Evolutionary conservation across 805 yeast genomes (phyloP), one percentile per base, ranked within the genome.

Genomic region (Ogataea paradorogensis): DNA sequence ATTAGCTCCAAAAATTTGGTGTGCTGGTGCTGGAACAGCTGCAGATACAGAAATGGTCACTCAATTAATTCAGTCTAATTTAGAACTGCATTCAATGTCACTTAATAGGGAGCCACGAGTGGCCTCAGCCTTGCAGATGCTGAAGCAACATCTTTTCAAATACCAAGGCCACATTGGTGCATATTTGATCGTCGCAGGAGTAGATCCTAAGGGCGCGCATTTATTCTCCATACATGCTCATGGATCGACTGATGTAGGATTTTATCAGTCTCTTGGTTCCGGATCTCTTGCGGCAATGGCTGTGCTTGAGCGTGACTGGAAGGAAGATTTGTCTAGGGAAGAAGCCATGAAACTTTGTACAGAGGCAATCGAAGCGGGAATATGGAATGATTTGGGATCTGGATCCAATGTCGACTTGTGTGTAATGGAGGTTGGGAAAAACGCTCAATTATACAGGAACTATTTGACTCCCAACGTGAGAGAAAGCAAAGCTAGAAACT

Each of bases 11-110:
- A 77, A 75, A 58, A 89, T 90, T 61, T 91, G 97, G 97, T 91
- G 99, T 80, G 99, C 99, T 37, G 99, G 99, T 57, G 99, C 99
- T 3, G 99, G 99, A 64, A 93, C 99, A n/a, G 99, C 99, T 22
- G 98, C 99, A 7, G 99, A 93, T 62, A 93, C 97, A 9, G 98
- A 93, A 63, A 88, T 89, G 80, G 98, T 93, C 27, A 93, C 99
- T 5, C 96, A 89, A 63, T 73, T 93, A 58, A 89, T 89, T 52
- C 79, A 88, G 26, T 86, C 96, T 27, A 90, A 91, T 62, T 70
- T 93, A 49, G 99, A 93, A 66, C 71, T 93, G 46, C 99, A 91
- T 64, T 72, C 95, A 7, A 70, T 89, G 66, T 80, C 84, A 54
- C 81, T 91, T 24, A 80, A 80, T 45, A 80, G 98, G 52, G 79